phyloP scores from a whole-genome alignment of 768 basidiomycete species.

The Tricholoma bakamatsutake region DNA sequence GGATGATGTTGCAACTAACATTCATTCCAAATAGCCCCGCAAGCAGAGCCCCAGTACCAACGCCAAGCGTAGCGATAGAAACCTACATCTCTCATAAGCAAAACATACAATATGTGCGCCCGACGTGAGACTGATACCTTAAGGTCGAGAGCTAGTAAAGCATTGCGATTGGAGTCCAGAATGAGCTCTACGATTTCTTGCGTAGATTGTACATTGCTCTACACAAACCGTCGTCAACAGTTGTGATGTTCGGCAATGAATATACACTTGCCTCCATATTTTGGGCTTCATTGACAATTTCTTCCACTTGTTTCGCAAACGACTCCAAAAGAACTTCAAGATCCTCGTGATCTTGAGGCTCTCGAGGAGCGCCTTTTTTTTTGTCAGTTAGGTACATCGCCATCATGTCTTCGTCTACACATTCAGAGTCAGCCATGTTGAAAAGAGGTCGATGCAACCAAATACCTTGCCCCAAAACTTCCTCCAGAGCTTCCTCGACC shows the following conservation, averaged over 20 bases:
- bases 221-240: slow-evolving; percentile 1
- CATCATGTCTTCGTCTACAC: slow-evolving; percentile 85
- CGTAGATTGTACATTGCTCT: slow-evolving; percentile 93
- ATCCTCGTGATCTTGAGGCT: slow-evolving; percentile 81
- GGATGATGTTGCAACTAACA: slow-evolving; percentile 40
- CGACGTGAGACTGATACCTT: slow-evolving; percentile 42
- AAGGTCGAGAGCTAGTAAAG: slow-evolving; percentile 84
- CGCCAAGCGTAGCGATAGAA: slow-evolving; percentile 91
- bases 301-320: slow-evolving; percentile 94
- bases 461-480: slow-evolving; percentile 83
- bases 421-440: slow-evolving; percentile 1
- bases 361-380: slow-evolving; percentile 54
- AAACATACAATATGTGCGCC: slow-evolving; percentile 1
- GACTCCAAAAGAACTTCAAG: slow-evolving; percentile 91
- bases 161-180: slow-evolving; percentile 92
- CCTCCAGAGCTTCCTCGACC: slow-evolving; percentile 88
- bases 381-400: slow-evolving; percentile 95
- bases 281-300: slow-evolving; percentile 91
- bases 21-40: slow-evolving; percentile 98
- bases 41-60: slow-evolving; percentile 84
- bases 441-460: background rate
- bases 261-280: slow-evolving; percentile 60
- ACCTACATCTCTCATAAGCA: slow-evolving; percentile 40
- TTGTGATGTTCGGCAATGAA: background rate
- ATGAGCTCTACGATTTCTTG: slow-evolving; percentile 98